A percentile compares a stretch with the other conserved stretches of the same genome.
These are phyloP conservation scores for Apiospora kogelbergensis DNA, from an alignment of 2,329 filamentous ascomycete genomes.

Conservation along the genomic window DNA sequence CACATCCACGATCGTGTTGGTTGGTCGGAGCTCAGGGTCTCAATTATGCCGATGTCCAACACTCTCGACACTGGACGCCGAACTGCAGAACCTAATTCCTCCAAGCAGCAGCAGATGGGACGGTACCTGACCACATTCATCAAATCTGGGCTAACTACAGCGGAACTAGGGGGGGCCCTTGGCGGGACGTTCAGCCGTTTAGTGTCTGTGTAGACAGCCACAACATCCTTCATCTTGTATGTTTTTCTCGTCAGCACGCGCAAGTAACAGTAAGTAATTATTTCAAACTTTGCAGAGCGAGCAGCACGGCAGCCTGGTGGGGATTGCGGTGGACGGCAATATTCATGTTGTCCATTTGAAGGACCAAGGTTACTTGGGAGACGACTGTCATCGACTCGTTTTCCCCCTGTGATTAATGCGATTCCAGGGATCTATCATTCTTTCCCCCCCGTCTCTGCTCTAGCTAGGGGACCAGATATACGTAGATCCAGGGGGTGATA, in stretches of 20 bases:
- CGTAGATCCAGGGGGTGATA: constrained; percentile 1
- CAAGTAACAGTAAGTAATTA: neutral
- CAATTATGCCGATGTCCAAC: neutral
- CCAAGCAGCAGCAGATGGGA: neutral
- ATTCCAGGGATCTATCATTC: neutral
- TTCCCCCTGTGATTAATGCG: neutral
- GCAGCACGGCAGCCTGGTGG: neutral
- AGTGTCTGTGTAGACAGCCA: neutral
- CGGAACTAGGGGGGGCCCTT: neutral
- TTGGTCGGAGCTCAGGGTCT: neutral
- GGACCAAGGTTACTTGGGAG: neutral
- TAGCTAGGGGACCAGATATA: neutral
- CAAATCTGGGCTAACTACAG: neutral
- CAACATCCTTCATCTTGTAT: neutral
- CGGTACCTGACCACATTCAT: neutral
- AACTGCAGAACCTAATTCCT: neutral
- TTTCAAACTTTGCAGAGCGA: neutral
- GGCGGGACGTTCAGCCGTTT: neutral
- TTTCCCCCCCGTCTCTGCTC: neutral
- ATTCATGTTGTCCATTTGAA: neutral
- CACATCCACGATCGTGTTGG: neutral
- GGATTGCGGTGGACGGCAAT: neutral
- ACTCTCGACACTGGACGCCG: no score
- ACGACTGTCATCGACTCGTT: neutral
- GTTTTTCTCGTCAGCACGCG: neutral